Percentiles rank a stretch among this genome's conserved stretches.
These are phyloP conservation scores for Bryopsis sp. DNA, from an alignment of 139 green algal species.

Conservation along the genomic window DNA sequence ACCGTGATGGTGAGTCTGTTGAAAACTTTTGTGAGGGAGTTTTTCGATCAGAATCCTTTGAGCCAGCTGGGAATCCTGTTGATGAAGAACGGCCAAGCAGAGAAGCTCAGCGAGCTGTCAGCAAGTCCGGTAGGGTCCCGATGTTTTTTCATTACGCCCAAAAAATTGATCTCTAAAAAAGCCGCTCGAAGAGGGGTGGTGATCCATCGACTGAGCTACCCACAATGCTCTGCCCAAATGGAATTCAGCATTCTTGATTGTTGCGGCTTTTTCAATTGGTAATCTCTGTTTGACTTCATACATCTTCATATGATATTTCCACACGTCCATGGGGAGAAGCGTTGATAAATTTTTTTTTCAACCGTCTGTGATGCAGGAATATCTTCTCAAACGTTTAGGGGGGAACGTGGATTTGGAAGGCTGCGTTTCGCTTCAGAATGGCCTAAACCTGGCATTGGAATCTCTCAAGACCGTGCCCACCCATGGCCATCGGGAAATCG, in stretches of 20 bases:
- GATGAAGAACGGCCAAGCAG: conserved; percentile 68
- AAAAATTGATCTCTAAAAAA: neutral
- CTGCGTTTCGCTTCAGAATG: conserved; percentile 77
- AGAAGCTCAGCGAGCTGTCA: conserved; percentile 63
- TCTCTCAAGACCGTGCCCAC: conserved; percentile 58
- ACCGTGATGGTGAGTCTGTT: conserved; percentile 46
- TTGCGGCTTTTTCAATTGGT: too few relatives aligned
- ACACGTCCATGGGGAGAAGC: too few relatives aligned
- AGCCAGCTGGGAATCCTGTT: conserved; percentile 80
- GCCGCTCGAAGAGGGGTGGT: too few relatives aligned
- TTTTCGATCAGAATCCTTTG: conserved; percentile 94
- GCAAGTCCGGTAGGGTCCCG: conserved; percentile 40
- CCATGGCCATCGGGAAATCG: conserved; percentile 82
- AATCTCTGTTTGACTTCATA: too few relatives aligned
- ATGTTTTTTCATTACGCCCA: conserved; percentile 2
- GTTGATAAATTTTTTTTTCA: neutral
- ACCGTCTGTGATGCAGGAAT: neutral
- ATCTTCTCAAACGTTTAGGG: neutral
- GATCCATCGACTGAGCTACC: too few relatives aligned
- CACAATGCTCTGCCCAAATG: too few relatives aligned
- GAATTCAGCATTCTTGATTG: too few relatives aligned
- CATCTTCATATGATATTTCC: too few relatives aligned
- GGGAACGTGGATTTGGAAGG: conserved; percentile 28
- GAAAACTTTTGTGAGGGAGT: conserved; percentile 73
- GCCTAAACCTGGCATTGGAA: conserved; percentile 52